Evolutionary conservation across 2,329 filamentous ascomycete species (phyloP).

Genomic region (Xylariales sp.): DNA sequence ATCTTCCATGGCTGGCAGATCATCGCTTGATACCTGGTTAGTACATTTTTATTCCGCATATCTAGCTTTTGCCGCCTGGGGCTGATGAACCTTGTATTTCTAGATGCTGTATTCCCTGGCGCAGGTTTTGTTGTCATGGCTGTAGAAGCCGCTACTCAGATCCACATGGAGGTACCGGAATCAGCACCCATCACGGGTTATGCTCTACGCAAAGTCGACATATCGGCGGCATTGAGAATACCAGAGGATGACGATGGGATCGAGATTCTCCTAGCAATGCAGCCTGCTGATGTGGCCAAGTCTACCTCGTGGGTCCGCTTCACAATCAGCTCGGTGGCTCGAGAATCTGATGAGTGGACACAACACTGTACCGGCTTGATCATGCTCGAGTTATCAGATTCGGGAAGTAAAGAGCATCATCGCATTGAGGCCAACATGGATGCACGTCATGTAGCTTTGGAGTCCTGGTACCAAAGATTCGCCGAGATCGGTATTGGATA

Average conservation of each 20-base stretch:
- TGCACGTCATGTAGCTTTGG: conserved; percentile 27
- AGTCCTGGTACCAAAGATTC: too few relatives aligned
- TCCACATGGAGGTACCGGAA: conserved; percentile 10
- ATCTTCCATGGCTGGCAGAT: neutral
- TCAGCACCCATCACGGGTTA: conserved; percentile 12
- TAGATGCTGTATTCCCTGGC: conserved; percentile 15
- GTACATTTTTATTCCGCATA: neutral
- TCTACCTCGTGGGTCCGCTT: conserved; percentile 22
- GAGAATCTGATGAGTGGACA: conserved; percentile 11
- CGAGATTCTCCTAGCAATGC: conserved; percentile 20
- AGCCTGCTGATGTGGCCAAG: conserved; percentile 9
- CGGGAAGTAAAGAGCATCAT: conserved; percentile 9
- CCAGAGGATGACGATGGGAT: conserved; percentile 25
- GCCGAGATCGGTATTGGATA: conserved; percentile 31
- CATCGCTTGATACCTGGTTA: neutral
- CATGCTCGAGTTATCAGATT: conserved; percentile 12
- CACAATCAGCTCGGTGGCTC: conserved; percentile 20
- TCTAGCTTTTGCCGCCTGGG: conserved; percentile 12
- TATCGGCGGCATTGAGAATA: conserved; percentile 22
- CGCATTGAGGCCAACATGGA: conserved; percentile 21
- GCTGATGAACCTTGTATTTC: conserved; percentile 14
- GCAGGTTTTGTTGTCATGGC: conserved; percentile 16
- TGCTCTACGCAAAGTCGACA: conserved; percentile 21
- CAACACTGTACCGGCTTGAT: conserved; percentile 23
- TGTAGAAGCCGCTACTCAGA: conserved; percentile 15